Base-by-base conservation (phyloP, 164 flowering plant genomes). In the Saururus chinensis region DNA sequence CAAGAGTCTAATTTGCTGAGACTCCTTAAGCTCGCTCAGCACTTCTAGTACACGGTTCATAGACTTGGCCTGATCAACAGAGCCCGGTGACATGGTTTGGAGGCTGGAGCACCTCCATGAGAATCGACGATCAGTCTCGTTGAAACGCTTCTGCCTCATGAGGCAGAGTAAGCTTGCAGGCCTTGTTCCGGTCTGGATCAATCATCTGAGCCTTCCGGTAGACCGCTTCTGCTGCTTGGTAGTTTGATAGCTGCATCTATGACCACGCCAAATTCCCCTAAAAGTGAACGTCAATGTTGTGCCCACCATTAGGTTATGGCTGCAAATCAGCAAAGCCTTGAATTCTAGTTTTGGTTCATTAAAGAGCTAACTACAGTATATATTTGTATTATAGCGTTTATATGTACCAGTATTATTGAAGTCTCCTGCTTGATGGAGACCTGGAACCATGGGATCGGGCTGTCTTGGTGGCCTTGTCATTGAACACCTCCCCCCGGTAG, bases 221-320 rank as follows among this genome's bases (percentile, higher is more conserved):
- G 0, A 89, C 96, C 0, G 66, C 84, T 63, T 90, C 98, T 0
- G 98, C 98, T 53, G 87, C 80, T 26, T 70, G 51, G 71, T 69
- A 86, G 72, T 93, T 87, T 0, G 60, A 22, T 64, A 84, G 78
- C 56, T 93, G 96, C 97, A 88, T 88, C 64, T 90, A 93, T 1
- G 97, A 92, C 98, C 98, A 93, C 4, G 95, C 98, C 64, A 93
- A 70, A 64, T 93, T 93, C 0, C 97, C 97, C 98, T 93, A 77
- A 30, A 30, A 2, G 6, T 30, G 37, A 30, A 6, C 37, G 6
- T 30, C 37, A 30, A 30, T 6, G 37, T 30, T 30, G 37, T 30
- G 37, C 37, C 37, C 37, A 6, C 37, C 37, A 30, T 30, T 30
- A n/a, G n/a, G 37, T 30, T 30, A 30, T 30, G 37, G 37, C 37